These are phyloP conservation scores for Alternaria burnsii DNA, from an alignment of 2,329 filamentous ascomycete species.

Conservation along the genomic window DNA sequence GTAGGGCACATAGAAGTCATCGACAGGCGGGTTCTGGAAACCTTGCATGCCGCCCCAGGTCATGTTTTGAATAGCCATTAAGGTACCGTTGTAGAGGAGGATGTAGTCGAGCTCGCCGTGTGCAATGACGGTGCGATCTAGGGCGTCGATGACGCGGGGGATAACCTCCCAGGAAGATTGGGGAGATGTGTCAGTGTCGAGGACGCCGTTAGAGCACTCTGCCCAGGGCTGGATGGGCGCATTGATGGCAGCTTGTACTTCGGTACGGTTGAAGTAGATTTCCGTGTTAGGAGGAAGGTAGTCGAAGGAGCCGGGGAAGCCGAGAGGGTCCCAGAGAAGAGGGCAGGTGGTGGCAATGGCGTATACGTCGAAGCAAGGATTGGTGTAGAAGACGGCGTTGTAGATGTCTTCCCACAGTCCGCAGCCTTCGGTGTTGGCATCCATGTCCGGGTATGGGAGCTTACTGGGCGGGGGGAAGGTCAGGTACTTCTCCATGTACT, in stretches of 20 bases:
- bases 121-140: conserved; percentile 74
- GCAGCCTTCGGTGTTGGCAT: conserved; percentile 61
- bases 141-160: conserved; percentile 75
- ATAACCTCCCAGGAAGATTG: conserved; percentile 67
- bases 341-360: conserved; percentile 77
- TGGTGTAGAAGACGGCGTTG: conserved; percentile 63
- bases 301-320: conserved; percentile 69
- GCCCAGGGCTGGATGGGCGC: conserved; percentile 66
- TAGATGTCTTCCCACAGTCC: conserved; percentile 66
- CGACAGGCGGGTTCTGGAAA: conserved; percentile 68
- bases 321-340: conserved; percentile 72
- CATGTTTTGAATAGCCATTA: conserved; percentile 81
- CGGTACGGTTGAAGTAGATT: conserved; percentile 75
- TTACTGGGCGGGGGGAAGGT: conserved; percentile 72
- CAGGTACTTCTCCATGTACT: conserved; percentile 68
- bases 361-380: conserved; percentile 84
- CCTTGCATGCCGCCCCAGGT: conserved; percentile 77
- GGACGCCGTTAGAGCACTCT: conserved; percentile 63
- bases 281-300: conserved; percentile 70
- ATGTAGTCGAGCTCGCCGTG: conserved; percentile 77
- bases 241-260: conserved; percentile 75
- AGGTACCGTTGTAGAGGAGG: conserved; percentile 72
- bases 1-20: conserved; percentile 75
- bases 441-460: conserved; percentile 62
- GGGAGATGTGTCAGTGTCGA: conserved; percentile 61